Base-by-base conservation (phyloP, 2,329 filamentous ascomycete species). In the Fusarium sublunatum region DNA sequence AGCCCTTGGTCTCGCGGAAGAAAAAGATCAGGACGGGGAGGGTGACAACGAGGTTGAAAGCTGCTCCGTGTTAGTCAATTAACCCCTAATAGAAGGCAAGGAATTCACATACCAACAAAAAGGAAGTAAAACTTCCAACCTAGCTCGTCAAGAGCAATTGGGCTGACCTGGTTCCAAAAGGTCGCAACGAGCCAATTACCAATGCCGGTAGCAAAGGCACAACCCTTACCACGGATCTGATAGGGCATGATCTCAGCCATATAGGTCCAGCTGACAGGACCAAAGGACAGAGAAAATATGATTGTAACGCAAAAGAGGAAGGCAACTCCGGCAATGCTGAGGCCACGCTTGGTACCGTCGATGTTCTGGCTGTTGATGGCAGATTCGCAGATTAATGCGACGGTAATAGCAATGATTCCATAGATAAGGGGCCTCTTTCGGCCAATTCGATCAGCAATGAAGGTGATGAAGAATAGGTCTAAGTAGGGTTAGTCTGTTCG, bases 401-500 rank as follows among this genome's bases (percentile, higher is more conserved):
- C 75, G 9, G 81, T 82, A 40, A 88, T 87, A 10, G 76, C 84
- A 3, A 83, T 72, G 39, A 83, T 84, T 39, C 88, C 88, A 63
- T 88, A 83, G 24, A 91, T 75, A 83, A 91, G 89, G 51, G 90
- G 81, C 63, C 82, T 81, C 9, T 88, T 81, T 39, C 89, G 84
- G 8, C 87, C 87, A 7, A 87, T 82, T 7, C 82, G 81, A 72
- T 88, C 86, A 46, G 88, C 82, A 34, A 87, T 78, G 71, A 86
- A 84, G 13, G 78, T 76, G 26, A 79, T 87, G 72, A 87, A 88
- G 73, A 86, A 72, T 28, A 83, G 70, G 69, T 86, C 77, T 77
- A n/a, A 4, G 32, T 2, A 9, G 9, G 13, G 40, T 58, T 31
- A 61, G 50, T 48, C n/a, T n/a, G n/a, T n/a, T n/a, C n/a, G n/a